A percentile compares a stretch with the other conserved stretches of the same genome.
Evolutionary conservation across 106 monocot species (phyloP).

Genomic region (Allium fistulosum): DNA sequence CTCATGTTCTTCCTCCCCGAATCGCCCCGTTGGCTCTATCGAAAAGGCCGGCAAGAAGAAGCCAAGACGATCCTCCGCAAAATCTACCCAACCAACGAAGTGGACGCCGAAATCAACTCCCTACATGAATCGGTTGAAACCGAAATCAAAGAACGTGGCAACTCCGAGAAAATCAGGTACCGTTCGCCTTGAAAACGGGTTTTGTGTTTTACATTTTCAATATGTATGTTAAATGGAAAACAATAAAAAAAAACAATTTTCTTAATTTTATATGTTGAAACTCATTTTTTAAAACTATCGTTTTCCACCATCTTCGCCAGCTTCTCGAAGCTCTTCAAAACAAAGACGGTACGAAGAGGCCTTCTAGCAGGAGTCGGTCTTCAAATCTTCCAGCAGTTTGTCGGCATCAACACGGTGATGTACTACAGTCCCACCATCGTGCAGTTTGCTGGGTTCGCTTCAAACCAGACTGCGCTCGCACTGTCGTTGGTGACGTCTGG

Average conservation of each 20-base stretch:
- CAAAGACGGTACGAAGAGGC: conserved; percentile 57
- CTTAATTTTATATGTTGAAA: too few relatives aligned
- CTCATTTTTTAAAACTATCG: too few relatives aligned
- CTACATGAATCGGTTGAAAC: conserved; percentile 57
- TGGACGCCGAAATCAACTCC: conserved; percentile 46
- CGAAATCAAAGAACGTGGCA: conserved; percentile 42
- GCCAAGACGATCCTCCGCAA: conserved; percentile 49
- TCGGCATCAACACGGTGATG: conserved; percentile 91
- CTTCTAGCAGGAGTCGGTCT: conserved; percentile 73
- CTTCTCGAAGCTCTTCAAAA: conserved; percentile 41
- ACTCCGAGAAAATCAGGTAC: conserved; percentile 30
- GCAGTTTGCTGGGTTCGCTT: conserved; percentile 77
- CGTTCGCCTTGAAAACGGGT: too few relatives aligned
- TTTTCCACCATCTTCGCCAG: neutral
- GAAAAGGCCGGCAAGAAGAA: conserved; percentile 66
- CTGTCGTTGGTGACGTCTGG: conserved; percentile 78
- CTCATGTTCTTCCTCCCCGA: conserved; percentile 65
- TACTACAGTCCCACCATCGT: conserved; percentile 86
- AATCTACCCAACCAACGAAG: conserved; percentile 58
- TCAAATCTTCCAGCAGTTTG: conserved; percentile 84
- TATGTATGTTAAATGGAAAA: too few relatives aligned
- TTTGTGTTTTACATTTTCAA: too few relatives aligned
- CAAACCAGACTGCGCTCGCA: conserved; percentile 67
- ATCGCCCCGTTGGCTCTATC: conserved; percentile 81
- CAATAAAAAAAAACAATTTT: too few relatives aligned